phyloP scores from a whole-genome alignment of 1,139 yeast genomes.

The Kodamaea arcana region DNA sequence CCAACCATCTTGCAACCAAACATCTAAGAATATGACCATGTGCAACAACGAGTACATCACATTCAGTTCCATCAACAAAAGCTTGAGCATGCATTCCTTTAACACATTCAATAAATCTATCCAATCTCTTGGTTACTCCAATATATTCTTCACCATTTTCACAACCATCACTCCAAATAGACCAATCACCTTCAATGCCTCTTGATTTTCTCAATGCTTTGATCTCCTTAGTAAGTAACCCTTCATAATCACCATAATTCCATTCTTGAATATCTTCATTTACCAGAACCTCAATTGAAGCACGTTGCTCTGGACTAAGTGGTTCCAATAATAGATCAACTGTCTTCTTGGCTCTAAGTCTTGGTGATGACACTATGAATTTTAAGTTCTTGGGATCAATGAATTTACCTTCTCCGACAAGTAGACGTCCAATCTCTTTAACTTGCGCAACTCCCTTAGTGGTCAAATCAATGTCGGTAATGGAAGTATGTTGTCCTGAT shows the following conservation, averaged over 20 bases:
- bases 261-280: slow-evolving; percentile 83
- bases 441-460: slow-evolving; percentile 74
- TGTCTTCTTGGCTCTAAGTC: slow-evolving; percentile 75
- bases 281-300: slow-evolving; percentile 42
- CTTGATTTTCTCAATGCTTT: slow-evolving; percentile 51
- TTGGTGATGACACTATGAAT: slow-evolving; percentile 72
- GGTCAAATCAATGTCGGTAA: slow-evolving; percentile 77
- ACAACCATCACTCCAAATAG: slow-evolving; percentile 90
- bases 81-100: slow-evolving; percentile 60
- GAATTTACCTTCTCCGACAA: slow-evolving; percentile 52
- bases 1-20: slow-evolving; percentile 85
- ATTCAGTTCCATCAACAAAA: slow-evolving; percentile 46
- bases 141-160: slow-evolving; percentile 76
- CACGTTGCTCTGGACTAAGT: slow-evolving; percentile 45
- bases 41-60: slow-evolving; percentile 80
- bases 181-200: slow-evolving; percentile 65
- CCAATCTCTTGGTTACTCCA: slow-evolving; percentile 67
- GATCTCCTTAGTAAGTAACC: slow-evolving; percentile 66
- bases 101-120: slow-evolving; percentile 60
- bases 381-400: slow-evolving; percentile 62
- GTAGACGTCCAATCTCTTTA: slow-evolving; percentile 63
- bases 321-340: slow-evolving; percentile 51
- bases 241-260: slow-evolving; percentile 97
- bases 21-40: slow-evolving; percentile 93
- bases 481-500: slow-evolving; percentile 85